A percentile compares a stretch with the other conserved stretches of the same genome.
Conservation (phyloP, 768 basidiomycete species). For the Amanita subjunquillea region DNA sequence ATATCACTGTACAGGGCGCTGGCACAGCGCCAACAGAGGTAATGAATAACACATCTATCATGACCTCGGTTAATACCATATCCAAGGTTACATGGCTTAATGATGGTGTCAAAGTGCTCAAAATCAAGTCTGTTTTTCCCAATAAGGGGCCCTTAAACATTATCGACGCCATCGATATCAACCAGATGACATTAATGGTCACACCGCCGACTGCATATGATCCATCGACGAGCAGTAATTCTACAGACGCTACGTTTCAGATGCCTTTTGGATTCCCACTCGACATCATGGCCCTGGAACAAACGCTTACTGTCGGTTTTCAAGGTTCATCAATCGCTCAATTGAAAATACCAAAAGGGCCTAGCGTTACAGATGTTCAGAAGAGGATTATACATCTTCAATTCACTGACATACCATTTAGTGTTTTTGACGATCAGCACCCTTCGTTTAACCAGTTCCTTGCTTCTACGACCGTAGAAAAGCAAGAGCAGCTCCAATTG, state of each 20-base stretch:
- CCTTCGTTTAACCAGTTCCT: constrained; percentile 51
- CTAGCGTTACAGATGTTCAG: constrained; percentile 51
- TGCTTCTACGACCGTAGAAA: constrained; percentile 44
- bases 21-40: constrained; percentile 50
- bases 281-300: constrained; percentile 52
- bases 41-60: background rate
- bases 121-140: constrained; percentile 49
- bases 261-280: constrained; percentile 64
- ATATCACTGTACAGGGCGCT: constrained; percentile 47
- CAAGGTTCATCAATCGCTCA: constrained; percentile 48
- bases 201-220: constrained; percentile 43
- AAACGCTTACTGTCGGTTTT: constrained; percentile 44
- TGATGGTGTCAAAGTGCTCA: constrained; percentile 54
- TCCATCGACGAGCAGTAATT: constrained; percentile 48
- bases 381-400: constrained; percentile 48
- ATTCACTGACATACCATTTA: constrained; percentile 52
- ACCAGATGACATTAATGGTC: constrained; percentile 51
- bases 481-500: constrained; percentile 33
- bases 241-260: constrained; percentile 52
- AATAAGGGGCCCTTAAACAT: constrained; percentile 50
- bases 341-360: constrained; percentile 45
- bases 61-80: background rate
- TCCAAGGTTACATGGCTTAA: constrained; percentile 62
- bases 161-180: constrained; percentile 54
- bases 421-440: constrained; percentile 37